These are phyloP conservation scores for Paramecium biaurelia DNA, from an alignment of 73 alveolate species.

Conservation along the genomic window DNA sequence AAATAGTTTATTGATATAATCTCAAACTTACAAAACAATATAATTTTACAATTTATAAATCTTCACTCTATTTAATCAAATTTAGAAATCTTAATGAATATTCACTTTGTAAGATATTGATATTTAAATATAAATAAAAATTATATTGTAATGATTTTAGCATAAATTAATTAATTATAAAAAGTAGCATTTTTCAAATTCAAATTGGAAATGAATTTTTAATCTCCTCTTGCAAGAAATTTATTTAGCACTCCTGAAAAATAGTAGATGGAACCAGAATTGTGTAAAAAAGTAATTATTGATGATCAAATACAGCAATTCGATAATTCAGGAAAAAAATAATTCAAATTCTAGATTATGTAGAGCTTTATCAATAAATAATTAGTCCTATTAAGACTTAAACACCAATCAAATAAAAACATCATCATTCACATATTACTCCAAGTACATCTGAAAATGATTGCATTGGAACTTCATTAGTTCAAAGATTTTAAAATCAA, in stretches of 20 bases:
- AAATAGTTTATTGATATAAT: too few relatives aligned
- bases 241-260: neutral
- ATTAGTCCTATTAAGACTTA: neutral
- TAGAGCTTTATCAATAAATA: neutral
- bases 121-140: neutral
- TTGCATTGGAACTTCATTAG: neutral
- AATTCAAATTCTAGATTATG: neutral
- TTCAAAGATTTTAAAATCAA: neutral
- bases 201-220: conserved; percentile 18
- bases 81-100: neutral
- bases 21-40: too few relatives aligned
- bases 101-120: neutral
- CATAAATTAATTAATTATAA: neutral
- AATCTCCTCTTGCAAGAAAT: conserved; percentile 19
- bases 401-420: neutral
- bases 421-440: neutral
- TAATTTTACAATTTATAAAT: too few relatives aligned
- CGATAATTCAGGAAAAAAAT: neutral
- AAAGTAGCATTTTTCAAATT: neutral
- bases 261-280: neutral
- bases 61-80: neutral
- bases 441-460: conserved; percentile 5
- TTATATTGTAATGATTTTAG: neutral
- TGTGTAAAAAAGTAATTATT: neutral
- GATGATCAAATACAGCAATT: neutral